Percentiles rank a stretch among this genome's conserved stretches.
These are phyloP conservation scores for Colletotrichum incanum DNA, from an alignment of 2,329 filamentous ascomycete species.

Conservation along the genomic window DNA sequence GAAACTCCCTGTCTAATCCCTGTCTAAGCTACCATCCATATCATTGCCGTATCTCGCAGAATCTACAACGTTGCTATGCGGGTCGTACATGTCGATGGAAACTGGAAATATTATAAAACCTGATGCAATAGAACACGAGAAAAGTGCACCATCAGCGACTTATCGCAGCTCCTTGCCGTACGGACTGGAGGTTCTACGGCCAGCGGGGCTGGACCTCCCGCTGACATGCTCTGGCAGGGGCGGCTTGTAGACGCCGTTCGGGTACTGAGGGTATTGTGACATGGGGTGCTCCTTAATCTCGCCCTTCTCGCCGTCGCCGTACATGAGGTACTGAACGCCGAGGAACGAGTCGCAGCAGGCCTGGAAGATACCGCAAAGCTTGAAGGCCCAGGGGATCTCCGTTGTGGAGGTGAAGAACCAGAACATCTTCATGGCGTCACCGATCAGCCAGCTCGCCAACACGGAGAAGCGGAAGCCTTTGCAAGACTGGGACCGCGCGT, in stretches of 20 bases:
- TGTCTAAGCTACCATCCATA: constrained; percentile 37
- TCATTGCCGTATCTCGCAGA: constrained; percentile 23
- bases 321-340: constrained; percentile 82
- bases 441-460: constrained; percentile 82
- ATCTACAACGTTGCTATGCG: constrained; percentile 20
- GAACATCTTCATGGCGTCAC: constrained; percentile 90
- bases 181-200: constrained; percentile 54
- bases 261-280: constrained; percentile 49
- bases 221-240: constrained; percentile 52
- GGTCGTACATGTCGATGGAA: constrained; percentile 20
- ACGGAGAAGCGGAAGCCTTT: constrained; percentile 85
- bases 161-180: constrained; percentile 47
- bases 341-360: constrained; percentile 82
- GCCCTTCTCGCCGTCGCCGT: constrained; percentile 67
- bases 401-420: constrained; percentile 83
- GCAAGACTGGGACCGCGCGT: constrained; percentile 78
- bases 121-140: constrained; percentile 4
- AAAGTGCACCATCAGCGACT: not conserved
- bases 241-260: constrained; percentile 51
- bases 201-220: constrained; percentile 56
- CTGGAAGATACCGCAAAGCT: constrained; percentile 87
- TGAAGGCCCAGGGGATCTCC: constrained; percentile 83
- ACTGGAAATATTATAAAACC: not conserved
- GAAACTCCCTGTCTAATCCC: constrained; percentile 40
- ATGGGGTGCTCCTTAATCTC: constrained; percentile 57